Evolutionary conservation across 495 filamentous ascomycete species (phyloP).

Genomic region (Daldinia loculata): DNA sequence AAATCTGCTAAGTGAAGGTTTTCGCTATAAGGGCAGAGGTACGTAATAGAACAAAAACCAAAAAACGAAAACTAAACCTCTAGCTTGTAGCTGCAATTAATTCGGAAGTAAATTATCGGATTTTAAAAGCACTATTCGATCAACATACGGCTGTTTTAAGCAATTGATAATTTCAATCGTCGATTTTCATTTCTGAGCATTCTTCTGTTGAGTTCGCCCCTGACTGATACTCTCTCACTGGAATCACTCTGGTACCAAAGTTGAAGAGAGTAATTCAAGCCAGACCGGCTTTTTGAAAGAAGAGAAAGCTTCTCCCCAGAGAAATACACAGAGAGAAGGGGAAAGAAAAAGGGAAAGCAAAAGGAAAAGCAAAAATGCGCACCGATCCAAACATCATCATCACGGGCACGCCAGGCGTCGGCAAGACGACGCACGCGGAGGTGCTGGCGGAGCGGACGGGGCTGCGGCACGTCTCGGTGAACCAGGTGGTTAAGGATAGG

Average conservation of each 20-base stretch:
- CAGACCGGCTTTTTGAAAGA: neutral
- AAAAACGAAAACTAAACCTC: neutral
- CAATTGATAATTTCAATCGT: no score
- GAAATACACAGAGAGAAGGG: neutral
- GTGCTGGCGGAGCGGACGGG: conserved; percentile 69
- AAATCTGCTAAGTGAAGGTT: conserved; percentile 24
- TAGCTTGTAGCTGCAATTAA: neutral
- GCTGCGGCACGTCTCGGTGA: conserved; percentile 85
- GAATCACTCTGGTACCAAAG: no score
- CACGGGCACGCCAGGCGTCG: conserved; percentile 93
- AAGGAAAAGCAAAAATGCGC: conserved; percentile 54
- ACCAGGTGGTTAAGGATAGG: conserved; percentile 86
- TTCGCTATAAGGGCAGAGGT: conserved; percentile 9
- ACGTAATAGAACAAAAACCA: neutral
- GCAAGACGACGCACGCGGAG: conserved; percentile 91
- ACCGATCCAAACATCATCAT: conserved; percentile 87
- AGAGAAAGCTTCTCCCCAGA: neutral
- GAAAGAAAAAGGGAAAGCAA: neutral
- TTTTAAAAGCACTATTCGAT: no score
- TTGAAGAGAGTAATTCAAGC: neutral
- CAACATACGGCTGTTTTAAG: no score
- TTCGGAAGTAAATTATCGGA: no score
- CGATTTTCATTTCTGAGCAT: no score
- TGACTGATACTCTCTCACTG: no score
- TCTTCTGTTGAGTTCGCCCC: no score